phyloP scores from a whole-genome alignment of 2,329 filamentous ascomycete genomes.

The Tolypocladium paradoxum region DNA sequence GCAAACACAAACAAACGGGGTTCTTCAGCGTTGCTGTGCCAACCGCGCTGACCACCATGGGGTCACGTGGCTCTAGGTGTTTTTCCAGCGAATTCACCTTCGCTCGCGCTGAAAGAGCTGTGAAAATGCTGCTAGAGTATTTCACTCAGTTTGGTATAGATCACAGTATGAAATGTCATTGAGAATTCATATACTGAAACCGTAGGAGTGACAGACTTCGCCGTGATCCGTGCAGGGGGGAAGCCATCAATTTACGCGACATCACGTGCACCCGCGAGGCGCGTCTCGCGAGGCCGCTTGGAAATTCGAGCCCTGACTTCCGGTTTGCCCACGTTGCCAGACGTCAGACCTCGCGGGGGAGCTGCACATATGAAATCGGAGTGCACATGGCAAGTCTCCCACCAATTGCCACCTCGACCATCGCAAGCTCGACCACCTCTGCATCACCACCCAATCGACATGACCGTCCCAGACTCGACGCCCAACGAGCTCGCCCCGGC shows the following conservation, averaged over 20 bases:
- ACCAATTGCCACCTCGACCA: neutral
- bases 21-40: slow-evolving; percentile 20
- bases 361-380: neutral
- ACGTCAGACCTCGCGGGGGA: neutral
- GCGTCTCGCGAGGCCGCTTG: slow-evolving; percentile 9
- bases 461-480: slow-evolving; percentile 9
- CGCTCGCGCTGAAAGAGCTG: neutral
- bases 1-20: neutral
- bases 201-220: neutral
- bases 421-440: neutral
- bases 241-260: slow-evolving; percentile 19
- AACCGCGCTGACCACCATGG: slow-evolving; percentile 7
- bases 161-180: no score
- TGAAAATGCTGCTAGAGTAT: neutral
- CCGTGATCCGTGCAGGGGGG: neutral
- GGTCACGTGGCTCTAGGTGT: neutral
- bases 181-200: no score
- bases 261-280: slow-evolving; percentile 24
- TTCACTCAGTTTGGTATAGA: neutral
- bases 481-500: slow-evolving; percentile 1
- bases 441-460: neutral
- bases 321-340: neutral
- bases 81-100: neutral
- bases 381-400: neutral
- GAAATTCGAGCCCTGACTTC: neutral